phyloP scores from a whole-genome alignment of 129 eudicot species.

The Saposhnikovia divaricata region DNA sequence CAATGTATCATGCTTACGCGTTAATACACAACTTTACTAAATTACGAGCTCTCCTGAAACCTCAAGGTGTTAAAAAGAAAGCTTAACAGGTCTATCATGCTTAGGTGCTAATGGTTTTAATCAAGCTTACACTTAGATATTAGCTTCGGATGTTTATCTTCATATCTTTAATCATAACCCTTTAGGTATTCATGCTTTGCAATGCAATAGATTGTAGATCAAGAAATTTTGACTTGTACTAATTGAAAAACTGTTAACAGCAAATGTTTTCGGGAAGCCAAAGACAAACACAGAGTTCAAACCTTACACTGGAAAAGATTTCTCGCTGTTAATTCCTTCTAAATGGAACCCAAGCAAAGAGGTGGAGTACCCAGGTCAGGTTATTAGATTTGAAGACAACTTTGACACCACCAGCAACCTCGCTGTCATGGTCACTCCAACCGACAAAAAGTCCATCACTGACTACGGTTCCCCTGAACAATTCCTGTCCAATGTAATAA shows the following conservation, averaged over 20 bases:
- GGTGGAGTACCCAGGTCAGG: constrained; percentile 94
- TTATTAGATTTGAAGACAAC: constrained; percentile 89
- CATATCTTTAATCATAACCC: background rate
- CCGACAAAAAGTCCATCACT: constrained; percentile 87
- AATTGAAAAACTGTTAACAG: constrained; percentile 26
- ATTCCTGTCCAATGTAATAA: constrained; percentile 58
- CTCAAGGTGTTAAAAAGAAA: background rate
- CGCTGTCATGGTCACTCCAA: constrained; percentile 55
- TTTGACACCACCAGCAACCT: constrained; percentile 80
- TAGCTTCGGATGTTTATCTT: background rate
- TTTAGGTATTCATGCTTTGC: background rate
- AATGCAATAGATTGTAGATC: background rate
- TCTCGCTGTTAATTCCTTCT: constrained; percentile 65
- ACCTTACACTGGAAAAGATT: constrained; percentile 57
- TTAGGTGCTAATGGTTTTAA: background rate
- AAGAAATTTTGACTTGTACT: background rate
- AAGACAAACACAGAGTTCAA: constrained; percentile 82
- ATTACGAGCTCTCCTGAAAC: background rate
- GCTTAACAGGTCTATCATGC: background rate
- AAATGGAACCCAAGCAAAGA: constrained; percentile 99
- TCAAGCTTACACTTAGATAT: no score
- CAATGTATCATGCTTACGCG: background rate
- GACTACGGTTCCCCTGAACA: constrained; percentile 88
- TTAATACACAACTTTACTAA: background rate
- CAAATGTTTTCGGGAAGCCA: constrained; percentile 92